Percentiles rank a stretch among this genome's conserved stretches.
Evolutionary conservation across 495 filamentous ascomycete species (phyloP).

Genomic region (Ramalina peruviana): DNA sequence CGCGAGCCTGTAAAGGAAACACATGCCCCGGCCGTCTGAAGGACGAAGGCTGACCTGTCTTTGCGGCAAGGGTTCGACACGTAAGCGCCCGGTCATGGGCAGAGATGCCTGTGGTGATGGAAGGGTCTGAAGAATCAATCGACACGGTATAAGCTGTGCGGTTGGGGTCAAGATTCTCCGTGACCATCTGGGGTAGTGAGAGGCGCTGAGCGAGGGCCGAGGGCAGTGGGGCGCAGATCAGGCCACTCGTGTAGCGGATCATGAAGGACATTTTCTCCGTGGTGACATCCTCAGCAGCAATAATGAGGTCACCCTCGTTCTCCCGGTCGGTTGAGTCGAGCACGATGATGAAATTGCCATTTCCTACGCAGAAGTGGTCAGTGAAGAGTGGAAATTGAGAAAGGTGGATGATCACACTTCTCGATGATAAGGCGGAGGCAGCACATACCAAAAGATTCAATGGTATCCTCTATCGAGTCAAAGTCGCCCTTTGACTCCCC

Average conservation of each 20-base stretch:
- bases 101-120: conserved; percentile 77
- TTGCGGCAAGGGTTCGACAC: conserved; percentile 63
- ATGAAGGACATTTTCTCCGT: conserved; percentile 89
- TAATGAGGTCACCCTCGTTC: conserved; percentile 96
- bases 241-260: conserved; percentile 73
- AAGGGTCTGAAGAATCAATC: conserved; percentile 58
- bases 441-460: conserved; percentile 67
- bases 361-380: conserved; percentile 32
- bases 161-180: conserved; percentile 67
- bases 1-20: conserved; percentile 65
- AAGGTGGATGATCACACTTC: background rate
- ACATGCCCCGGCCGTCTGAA: conserved; percentile 86
- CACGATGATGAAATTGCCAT: conserved; percentile 89
- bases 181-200: conserved; percentile 69
- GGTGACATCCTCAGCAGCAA: conserved; percentile 76
- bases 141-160: conserved; percentile 85
- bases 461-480: conserved; percentile 73
- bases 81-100: conserved; percentile 78
- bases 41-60: conserved; percentile 34
- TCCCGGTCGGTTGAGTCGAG: conserved; percentile 83
- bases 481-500: conserved; percentile 38
- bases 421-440: background rate
- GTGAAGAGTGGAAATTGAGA: background rate
- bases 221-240: conserved; percentile 76
- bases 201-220: conserved; percentile 51